Base-by-base conservation (phyloP, 495 filamentous ascomycete species). In the Aspergillus funiculosus region DNA sequence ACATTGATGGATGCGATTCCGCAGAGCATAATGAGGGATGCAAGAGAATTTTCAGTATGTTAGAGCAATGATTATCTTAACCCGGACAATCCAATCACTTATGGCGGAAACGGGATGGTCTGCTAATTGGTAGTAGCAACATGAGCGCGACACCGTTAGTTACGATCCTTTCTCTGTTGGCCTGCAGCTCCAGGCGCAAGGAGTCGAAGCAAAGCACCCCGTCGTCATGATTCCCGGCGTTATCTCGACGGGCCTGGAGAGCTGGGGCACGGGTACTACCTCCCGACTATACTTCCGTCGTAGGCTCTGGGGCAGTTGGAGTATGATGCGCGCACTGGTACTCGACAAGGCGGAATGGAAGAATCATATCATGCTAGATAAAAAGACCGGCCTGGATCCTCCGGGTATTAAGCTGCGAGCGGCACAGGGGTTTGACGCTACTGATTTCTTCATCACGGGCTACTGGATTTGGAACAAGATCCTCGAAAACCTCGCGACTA, bases 381-480 rank as follows among this genome's bases (percentile, higher is more conserved):
- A 89, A 60, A 60, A 78, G 26, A 95, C 91, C 1, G 92, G 92
- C 3, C 68, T 98, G 28, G 92, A 98, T 63, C 92, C 92, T 1
- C 87, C 89, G 0, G 86, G 85, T 2, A 85, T 97, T 56, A 97
- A 97, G 66, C 69, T 98, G 9, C 81, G 94, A 31, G 89, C 92
- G 17, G 90, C 94, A 0, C 94, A 97, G 63, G 92, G 92, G 3
- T 98, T 98, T 59, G 92, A 98, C 63, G 94, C 92, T 6, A 89
- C 92, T n/a, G 92, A 98, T 69, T 96, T 97, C 60, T 77, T 76
- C 57, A 76, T 75, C 51, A 77, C 78, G 21, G 83, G 83, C 6
- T 98, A 98, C 64, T 98, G 92, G 92, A 96, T 98, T 48, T 98
- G 94, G 92, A 94, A 85, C 56, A 98, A 98, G 67, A 95, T 98